Evolutionary conservation across 129 eudicot species (phyloP).

Genomic region (Daucus carota): DNA sequence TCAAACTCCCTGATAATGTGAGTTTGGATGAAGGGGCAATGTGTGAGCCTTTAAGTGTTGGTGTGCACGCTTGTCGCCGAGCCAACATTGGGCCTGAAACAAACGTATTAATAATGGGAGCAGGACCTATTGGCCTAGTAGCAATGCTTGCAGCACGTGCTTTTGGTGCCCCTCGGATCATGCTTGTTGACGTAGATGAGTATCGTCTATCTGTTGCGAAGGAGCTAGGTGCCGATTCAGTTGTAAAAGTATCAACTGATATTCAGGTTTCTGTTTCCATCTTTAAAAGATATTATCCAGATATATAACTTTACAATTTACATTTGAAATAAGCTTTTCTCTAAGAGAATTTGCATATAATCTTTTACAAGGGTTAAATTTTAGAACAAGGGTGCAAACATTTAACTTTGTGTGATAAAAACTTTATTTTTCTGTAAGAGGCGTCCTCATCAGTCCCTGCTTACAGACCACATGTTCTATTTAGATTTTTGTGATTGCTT

Average conservation of each 20-base stretch:
- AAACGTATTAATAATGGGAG: constrained; percentile 53
- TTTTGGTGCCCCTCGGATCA: constrained; percentile 56
- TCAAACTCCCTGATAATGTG: constrained; percentile 54
- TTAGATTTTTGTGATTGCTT: not conserved
- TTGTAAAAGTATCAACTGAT: constrained; percentile 50
- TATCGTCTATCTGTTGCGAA: constrained; percentile 55
- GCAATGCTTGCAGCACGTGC: constrained; percentile 72
- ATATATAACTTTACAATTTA: not conserved
- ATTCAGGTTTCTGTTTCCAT: constrained; percentile 30
- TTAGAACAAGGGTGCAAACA: not conserved
- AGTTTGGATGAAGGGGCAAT: constrained; percentile 78
- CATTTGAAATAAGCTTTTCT: not conserved
- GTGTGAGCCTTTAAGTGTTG: constrained; percentile 74
- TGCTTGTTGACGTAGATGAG: constrained; percentile 59
- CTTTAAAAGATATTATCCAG: not conserved
- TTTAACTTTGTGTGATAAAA: not conserved
- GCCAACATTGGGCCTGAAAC: constrained; percentile 61
- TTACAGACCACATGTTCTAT: too few relatives aligned
- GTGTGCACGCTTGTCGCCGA: constrained; percentile 69
- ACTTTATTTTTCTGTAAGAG: too few relatives aligned
- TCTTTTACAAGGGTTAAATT: not conserved
- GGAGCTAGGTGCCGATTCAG: constrained; percentile 54
- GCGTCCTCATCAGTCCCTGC: too few relatives aligned
- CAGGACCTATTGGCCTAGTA: constrained; percentile 69
- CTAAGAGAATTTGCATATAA: not conserved